Evolutionary conservation across 192 early-diverging fungal genomes (phyloP), one percentile per base, ranked within the genome.

Genomic region (Helicostylum pulchrum): DNA sequence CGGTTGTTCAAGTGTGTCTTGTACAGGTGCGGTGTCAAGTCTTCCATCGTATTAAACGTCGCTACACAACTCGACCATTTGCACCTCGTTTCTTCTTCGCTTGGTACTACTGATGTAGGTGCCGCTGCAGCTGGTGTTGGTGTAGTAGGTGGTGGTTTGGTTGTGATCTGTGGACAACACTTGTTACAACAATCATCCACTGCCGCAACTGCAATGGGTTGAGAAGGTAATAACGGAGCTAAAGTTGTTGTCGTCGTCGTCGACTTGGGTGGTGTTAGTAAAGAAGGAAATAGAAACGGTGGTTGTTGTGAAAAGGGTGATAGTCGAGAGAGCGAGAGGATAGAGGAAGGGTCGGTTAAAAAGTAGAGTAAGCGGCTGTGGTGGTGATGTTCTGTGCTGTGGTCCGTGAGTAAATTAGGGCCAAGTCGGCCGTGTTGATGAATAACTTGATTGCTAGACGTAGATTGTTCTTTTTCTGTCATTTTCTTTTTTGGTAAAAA

Each of bases 51-150:
- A 21, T 61, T 57, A 49, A 84, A 84, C 15, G 68, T 75, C 0
- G 82, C 82, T 1, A 76, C 61, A 56, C 82, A 84, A 14, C 76
- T 71, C 2, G 71, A 61, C 82, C 82, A 84, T 7, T 81, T 68
- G 44, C 82, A 84, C 0, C 64, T 62, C 42, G 55, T 34, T 5
- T 30, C 45, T 20, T 69, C 20, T 59, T n/a, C n/a, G n/a, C n/a
- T n/a, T n/a, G n/a, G n/a, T n/a, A n/a, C n/a, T n/a, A n/a, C n/a
- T n/a, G n/a, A n/a, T n/a, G n/a, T n/a, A n/a, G n/a, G n/a, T n/a
- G n/a, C n/a, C n/a, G n/a, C n/a, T n/a, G n/a, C n/a, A n/a, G n/a
- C n/a, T n/a, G n/a, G n/a, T n/a, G n/a, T n/a, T n/a, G n/a, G n/a
- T n/a, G n/a, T n/a, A n/a, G n/a, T n/a, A n/a, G n/a, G n/a, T n/a